Evolutionary conservation across 768 basidiomycete genomes (phyloP).

Genomic region (Naganishia friedmannii): DNA sequence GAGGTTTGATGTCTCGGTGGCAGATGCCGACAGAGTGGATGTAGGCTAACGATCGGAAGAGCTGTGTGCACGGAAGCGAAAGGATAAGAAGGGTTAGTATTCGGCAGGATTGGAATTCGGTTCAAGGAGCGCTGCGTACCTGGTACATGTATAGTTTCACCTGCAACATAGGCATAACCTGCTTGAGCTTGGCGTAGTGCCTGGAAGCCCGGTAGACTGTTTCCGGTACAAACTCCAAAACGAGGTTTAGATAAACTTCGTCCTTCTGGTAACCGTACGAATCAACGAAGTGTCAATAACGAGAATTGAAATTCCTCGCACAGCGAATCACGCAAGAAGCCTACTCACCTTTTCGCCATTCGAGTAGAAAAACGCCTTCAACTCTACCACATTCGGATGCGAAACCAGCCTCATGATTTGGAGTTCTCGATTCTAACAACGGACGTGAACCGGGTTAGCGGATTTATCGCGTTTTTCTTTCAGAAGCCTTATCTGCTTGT

Average conservation of each 20-base stretch:
- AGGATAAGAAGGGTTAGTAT: neutral
- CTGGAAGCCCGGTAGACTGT: constrained; percentile 98
- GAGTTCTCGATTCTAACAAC: constrained; percentile 91
- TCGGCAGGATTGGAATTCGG: neutral
- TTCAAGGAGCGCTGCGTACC: constrained; percentile 32
- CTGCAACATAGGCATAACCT: constrained; percentile 99
- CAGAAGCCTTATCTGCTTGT: neutral
- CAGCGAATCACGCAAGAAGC: neutral
- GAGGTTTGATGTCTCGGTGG: constrained; percentile 99
- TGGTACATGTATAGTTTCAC: constrained; percentile 99
- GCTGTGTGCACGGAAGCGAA: constrained; percentile 57
- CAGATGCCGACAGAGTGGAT: constrained; percentile 99
- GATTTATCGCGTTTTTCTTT: neutral
- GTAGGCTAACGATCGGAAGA: constrained; percentile 95
- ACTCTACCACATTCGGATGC: constrained; percentile 96
- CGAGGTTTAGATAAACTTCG: constrained; percentile 98
- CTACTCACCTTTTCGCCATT: constrained; percentile 91
- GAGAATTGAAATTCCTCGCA: neutral
- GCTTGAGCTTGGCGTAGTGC: constrained; percentile 99
- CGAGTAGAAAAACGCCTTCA: constrained; percentile 97
- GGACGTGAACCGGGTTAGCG: neutral
- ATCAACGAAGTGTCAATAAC: neutral
- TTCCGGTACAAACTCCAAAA: constrained; percentile 98
- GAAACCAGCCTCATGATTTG: constrained; percentile 97
- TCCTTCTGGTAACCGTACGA: constrained; percentile 78